These are phyloP conservation scores for Ormosia semicastrata DNA, from an alignment of 306 rosid species.

Conservation along the genomic window DNA sequence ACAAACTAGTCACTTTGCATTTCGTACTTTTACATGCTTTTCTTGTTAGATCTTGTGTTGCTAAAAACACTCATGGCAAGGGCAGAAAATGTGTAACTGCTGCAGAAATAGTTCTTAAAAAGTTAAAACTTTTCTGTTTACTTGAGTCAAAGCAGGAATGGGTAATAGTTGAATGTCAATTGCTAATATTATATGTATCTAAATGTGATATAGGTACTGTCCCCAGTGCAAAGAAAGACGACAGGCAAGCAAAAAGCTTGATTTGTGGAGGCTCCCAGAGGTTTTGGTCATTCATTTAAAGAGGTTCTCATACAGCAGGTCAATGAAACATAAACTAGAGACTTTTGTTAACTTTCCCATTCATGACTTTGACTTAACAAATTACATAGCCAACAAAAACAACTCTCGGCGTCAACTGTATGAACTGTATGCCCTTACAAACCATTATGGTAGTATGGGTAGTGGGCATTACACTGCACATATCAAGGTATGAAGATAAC, in stretches of 20 bases:
- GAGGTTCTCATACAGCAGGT: slow-evolving; percentile 97
- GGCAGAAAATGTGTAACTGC: background rate
- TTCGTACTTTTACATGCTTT: background rate
- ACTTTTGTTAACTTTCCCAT: slow-evolving; percentile 91
- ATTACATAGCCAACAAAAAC: slow-evolving; percentile 86
- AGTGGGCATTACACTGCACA: slow-evolving; percentile 98
- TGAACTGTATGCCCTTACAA: slow-evolving; percentile 87
- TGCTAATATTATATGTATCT: slow-evolving; percentile 11
- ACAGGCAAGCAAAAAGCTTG: slow-evolving; percentile 98
- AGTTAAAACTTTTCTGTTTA: background rate
- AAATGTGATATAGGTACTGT: slow-evolving; percentile 68
- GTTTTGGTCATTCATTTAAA: slow-evolving; percentile 94
- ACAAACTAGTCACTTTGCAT: background rate
- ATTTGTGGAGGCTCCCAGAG: slow-evolving; percentile 97
- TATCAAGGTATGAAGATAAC: slow-evolving; percentile 71
- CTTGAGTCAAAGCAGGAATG: background rate
- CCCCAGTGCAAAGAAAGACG: slow-evolving; percentile 91
- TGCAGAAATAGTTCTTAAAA: background rate
- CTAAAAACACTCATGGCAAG: background rate
- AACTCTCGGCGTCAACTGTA: slow-evolving; percentile 72
- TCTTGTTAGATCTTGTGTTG: background rate
- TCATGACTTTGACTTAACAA: slow-evolving; percentile 88
- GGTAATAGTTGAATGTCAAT: background rate
- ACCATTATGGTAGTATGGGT: slow-evolving; percentile 99
- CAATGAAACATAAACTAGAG: slow-evolving; percentile 97